Evolutionary conservation across 805 yeast genomes (phyloP), one percentile per base, ranked within the genome.

Genomic region (Schizosaccharomyces lindneri): DNA sequence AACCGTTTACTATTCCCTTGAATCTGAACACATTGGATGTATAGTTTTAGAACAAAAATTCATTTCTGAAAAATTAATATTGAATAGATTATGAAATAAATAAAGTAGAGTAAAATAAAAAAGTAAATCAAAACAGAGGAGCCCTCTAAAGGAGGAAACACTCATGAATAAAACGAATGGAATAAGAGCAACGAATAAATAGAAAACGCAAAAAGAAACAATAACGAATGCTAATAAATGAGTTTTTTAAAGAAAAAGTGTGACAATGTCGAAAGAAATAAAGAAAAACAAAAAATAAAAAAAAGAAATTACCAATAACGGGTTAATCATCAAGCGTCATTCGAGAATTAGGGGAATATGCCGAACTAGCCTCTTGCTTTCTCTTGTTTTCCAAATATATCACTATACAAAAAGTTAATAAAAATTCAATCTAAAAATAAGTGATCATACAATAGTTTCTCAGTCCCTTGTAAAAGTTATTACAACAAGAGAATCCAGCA

Each of bases 21-120:
- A 87, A 1, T 82, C 85, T 67, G 86, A 95, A 70, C 94, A 95
- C 7, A 79, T 83, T 75, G 86, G 95, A 70, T 64, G 64, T 55
- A 66, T 62, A 36, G 13, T 6, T 36, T 36, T 36, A 2, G 41
- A 36, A 13, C 9, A 36, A 3, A 27, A 27, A 2, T 27, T 3
- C 27, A 27, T 27, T 27, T 27, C 27, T 27, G 3, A 7, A 36
- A 3, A 36, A 36, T 7, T 27, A 31, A 62, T 7, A 62, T 63
- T 9, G 48, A 64, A 17, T 46, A 46, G 5, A 19, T 46, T 7
- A 21, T 46, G 13, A n/a, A n/a, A 43, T 43, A n/a, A 36, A 15
- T 2, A 36, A 36, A 36, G 13, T 7, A 36, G 2, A 11, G 4
- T 36, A 7, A 36, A 36, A 36, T 7, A 36, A 3, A 36, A 36